Conservation (phyloP, 129 eudicot species). For the Lactuca sativa region DNA sequence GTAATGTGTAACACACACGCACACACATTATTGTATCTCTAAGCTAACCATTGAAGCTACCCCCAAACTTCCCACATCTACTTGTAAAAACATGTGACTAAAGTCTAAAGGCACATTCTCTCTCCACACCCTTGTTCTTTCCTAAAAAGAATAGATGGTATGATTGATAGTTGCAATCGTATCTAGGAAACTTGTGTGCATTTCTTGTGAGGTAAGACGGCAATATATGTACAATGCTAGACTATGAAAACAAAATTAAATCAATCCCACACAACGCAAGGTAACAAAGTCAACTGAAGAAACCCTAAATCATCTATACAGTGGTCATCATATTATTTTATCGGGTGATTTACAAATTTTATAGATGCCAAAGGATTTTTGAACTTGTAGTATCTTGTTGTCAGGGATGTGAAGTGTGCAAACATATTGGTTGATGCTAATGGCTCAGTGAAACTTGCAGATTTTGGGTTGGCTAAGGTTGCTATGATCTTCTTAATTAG, state of each 20-base stretch:
- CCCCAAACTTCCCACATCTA: not conserved
- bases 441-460: slow-evolving; percentile 96
- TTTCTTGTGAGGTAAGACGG: too few relatives aligned
- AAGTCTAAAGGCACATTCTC: not conserved
- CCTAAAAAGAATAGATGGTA: not conserved
- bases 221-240: too few relatives aligned
- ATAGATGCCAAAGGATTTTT: slow-evolving; percentile 10
- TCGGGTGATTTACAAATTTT: not conserved
- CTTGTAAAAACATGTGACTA: not conserved
- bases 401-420: slow-evolving; percentile 96
- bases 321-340: too few relatives aligned
- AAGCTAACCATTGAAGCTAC: not conserved
- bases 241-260: too few relatives aligned
- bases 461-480: slow-evolving; percentile 97
- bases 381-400: not conserved
- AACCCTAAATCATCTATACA: too few relatives aligned
- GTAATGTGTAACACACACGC: too few relatives aligned
- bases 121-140: not conserved
- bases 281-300: too few relatives aligned
- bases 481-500: too few relatives aligned
- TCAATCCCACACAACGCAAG: too few relatives aligned
- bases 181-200: too few relatives aligned
- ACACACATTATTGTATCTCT: too few relatives aligned
- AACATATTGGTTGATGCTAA: slow-evolving; percentile 76
- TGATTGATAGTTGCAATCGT: not conserved